Percentiles rank a stretch among this genome's conserved stretches.
Evolutionary conservation across 306 rosid genomes (phyloP).

Genomic region (Quercus variabilis): DNA sequence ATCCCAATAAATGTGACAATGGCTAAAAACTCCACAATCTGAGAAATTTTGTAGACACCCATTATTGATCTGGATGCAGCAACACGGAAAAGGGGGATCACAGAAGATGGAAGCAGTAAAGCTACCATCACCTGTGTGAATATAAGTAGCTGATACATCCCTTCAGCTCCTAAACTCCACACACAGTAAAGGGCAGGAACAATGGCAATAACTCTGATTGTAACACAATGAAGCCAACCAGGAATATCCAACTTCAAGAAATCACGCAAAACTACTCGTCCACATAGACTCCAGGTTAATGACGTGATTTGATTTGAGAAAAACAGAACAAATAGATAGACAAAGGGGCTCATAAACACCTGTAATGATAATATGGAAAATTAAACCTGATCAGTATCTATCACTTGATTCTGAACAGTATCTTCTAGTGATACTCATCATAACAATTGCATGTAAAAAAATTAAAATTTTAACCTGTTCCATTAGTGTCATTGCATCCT

Average conservation of each 20-base stretch:
- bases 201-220: slow-evolving; percentile 77
- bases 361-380: slow-evolving; percentile 26
- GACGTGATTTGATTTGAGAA: slow-evolving; percentile 72
- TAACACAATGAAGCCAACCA: slow-evolving; percentile 92
- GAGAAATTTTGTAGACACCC: slow-evolving; percentile 80
- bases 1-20: slow-evolving; percentile 65
- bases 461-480: slow-evolving; percentile 65
- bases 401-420: background rate
- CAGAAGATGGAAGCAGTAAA: slow-evolving; percentile 81
- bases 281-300: slow-evolving; percentile 78
- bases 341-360: slow-evolving; percentile 66
- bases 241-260: slow-evolving; percentile 86
- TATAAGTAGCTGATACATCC: slow-evolving; percentile 82
- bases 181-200: slow-evolving; percentile 86
- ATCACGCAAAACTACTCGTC: slow-evolving; percentile 62
- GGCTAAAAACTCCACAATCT: slow-evolving; percentile 62
- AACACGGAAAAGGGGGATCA: slow-evolving; percentile 86
- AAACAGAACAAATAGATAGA: slow-evolving; percentile 63
- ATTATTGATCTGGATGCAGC: slow-evolving; percentile 81
- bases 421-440: slow-evolving; percentile 11
- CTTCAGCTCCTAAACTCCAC: slow-evolving; percentile 93
- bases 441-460: background rate
- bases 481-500: slow-evolving; percentile 66
- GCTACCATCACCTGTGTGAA: slow-evolving; percentile 84
- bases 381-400: slow-evolving; percentile 20